Base-by-base conservation (phyloP, 768 basidiomycete species). In the Serendipita sp. region DNA sequence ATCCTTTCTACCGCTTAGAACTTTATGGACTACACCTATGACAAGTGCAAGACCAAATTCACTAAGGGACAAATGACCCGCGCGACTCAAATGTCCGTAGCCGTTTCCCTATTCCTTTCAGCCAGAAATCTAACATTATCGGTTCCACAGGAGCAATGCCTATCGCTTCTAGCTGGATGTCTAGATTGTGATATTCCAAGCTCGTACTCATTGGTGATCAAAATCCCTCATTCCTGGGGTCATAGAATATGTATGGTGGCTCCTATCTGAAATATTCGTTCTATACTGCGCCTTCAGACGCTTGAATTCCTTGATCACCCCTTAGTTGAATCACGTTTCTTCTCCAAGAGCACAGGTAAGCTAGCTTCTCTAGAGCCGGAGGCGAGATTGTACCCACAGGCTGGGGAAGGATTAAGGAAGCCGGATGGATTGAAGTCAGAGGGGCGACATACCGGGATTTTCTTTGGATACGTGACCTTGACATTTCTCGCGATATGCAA, bases 351-450 rank as follows among this genome's bases (percentile, higher is more conserved):
- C 23, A 23, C 23, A 23, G 23, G 23, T 23, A 75, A 71, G 6
- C 76, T 69, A 10, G 69, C 71, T 8, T 70, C 69, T 67, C 75
- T 76, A 63, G 79, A 70, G 0, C 76, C 78, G 29, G 72, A 71
- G 3, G 78, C 75, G 48, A 78, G 70, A 34, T 69, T 69, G 11
- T 73, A 67, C 1, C 76, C 75, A 6, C 79, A 78, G 65, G 1
- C 79, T 79, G 6, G 76, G 75, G 68, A 74, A 79, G 66, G 77
- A 76, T 74, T 77, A 63, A 36, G 63, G 4, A 29, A 37, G 16
- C 23, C 23, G 53, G 62, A 63, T n/a, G 31, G 4, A 55, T 13
- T 29, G 44, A 37, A 15, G 23, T 3, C 46, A 23, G 23, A 23
- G 2, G 31, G 11, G 63, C 23, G 64, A 5, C 15, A 10, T 62